Evolutionary conservation across 2,329 filamentous ascomycete genomes (phyloP), one percentile per base, ranked within the genome.

Genomic region (Aspergillus bombycis): DNA sequence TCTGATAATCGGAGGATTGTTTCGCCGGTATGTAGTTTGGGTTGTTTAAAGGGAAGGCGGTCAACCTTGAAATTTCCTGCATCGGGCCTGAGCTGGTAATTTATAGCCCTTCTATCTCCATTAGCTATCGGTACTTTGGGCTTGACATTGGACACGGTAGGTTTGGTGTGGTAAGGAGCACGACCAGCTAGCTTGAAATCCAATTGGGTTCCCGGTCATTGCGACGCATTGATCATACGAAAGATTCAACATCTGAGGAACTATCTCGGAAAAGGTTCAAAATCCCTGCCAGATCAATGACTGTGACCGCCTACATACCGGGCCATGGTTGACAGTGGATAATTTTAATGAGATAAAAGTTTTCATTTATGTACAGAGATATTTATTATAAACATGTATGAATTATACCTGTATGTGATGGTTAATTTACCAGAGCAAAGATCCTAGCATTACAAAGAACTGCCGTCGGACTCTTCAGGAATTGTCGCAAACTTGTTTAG

Each of bases 401-500:
- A 11, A 21, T 26, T 55, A 55, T n/a, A 38, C 8, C n/a, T n/a
- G n/a, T n/a, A n/a, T n/a, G n/a, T n/a, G n/a, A n/a, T n/a, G n/a
- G n/a, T n/a, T n/a, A n/a, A n/a, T n/a, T n/a, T n/a, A n/a, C n/a
- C n/a, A n/a, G n/a, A n/a, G n/a, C n/a, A n/a, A n/a, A n/a, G n/a
- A n/a, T n/a, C n/a, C n/a, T n/a, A n/a, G n/a, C 30, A 11, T 36
- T 3, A 38, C 7, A 11, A 23, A 26, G 52, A 38, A 16, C 52
- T 43, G 9, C 54, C 48, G 30, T 71, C 67, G 1, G 52, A 50
- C 74, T 93, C 91, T 73, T 94, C 92, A 0, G 85, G 87, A 34
- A 95, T 96, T 0, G 93, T 93, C 4, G 91, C 87, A 74, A 93
- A 88, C 59, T 85, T 93, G 73, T 90, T 92, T 14, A 96, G 82